Evolutionary conservation across 2,329 filamentous ascomycete genomes (phyloP), one percentile per base, ranked within the genome.

Genomic region (Elsinoe perseae): DNA sequence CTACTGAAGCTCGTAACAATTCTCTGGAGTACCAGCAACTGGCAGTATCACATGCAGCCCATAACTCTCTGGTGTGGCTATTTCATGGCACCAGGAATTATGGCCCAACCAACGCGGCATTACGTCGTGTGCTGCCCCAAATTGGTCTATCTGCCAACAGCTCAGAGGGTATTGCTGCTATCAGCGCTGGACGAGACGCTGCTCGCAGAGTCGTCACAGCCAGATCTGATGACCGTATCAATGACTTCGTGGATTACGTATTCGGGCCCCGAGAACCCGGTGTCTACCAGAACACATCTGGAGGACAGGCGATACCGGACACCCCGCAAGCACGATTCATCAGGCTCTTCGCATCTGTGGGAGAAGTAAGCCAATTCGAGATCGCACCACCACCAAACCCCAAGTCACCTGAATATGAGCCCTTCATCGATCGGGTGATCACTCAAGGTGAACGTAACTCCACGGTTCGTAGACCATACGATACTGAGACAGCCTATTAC

Each of bases 41-140:
- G 7, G 64, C 65, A 30, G 65, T 66, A 21, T 65, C 65, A 14
- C 61, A 66, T 46, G 65, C 64, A 2, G 65, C 65, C 10, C 65
- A 68, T 36, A 62, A 68, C 40, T 55, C 60, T 48, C 61, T 68
- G 6, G 58, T 61, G 4, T 66, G 64, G 64, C 60, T 58, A 1
- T 67, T 65, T 32, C 65, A 67, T 32, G 64, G 65, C 25, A 65
- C 63, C 6, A 61, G 65, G 14, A 59, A 61, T 34, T 67, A 64
- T 44, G 62, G 61, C 4, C 60, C 63, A 36, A 61, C 62, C n/a
- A 60, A 63, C 54, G 57, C 61, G n/a, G 56, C 58, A 14, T 57
- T 65, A 30, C 59, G 58, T 20, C 58, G 61, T 28, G 58, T 65
- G 2, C 48, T 64, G 27, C 44, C 34, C n/a, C 58, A 56, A 3